These are phyloP conservation scores for Phyllosticta paracitricarpa DNA, from an alignment of 2,329 filamentous ascomycete species.

Conservation along the genomic window DNA sequence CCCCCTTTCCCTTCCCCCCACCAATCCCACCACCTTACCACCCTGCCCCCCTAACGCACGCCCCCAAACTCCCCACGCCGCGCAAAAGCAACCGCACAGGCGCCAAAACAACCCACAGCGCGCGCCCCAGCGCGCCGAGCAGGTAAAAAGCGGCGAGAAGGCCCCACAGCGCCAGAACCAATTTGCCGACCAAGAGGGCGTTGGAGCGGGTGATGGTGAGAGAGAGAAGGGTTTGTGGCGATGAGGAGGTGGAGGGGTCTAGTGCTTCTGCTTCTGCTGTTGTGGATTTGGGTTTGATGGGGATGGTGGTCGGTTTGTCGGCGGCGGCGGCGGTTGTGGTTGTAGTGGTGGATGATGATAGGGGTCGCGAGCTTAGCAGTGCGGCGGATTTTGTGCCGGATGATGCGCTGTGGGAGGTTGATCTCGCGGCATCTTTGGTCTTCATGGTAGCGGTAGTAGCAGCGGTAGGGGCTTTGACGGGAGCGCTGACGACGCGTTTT, in stretches of 20 bases:
- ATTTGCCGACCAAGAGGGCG: background rate
- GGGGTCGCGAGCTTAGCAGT: background rate
- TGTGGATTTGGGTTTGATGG: background rate
- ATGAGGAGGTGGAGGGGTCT: background rate
- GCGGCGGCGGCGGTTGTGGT: background rate
- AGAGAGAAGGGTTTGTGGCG: background rate
- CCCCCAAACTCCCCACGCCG: background rate
- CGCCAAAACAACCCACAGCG: background rate
- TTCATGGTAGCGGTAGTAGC: background rate
- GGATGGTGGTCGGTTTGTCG: background rate
- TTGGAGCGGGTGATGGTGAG: background rate
- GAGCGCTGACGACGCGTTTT: background rate
- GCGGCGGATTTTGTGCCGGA: background rate
- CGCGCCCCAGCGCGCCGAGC: background rate
- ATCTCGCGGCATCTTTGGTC: background rate
- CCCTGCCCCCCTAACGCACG: constrained; percentile 2
- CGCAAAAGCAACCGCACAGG: background rate
- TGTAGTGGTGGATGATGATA: background rate
- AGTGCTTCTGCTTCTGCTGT: background rate
- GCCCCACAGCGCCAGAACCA: background rate
- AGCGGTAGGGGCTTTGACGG: background rate
- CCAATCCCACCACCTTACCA: background rate
- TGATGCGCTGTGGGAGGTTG: background rate
- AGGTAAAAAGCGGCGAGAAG: background rate
- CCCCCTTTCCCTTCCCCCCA: too few relatives aligned